A percentile compares a stretch with the other conserved stretches of the same genome.
Conservation (phyloP, 2,329 filamentous ascomycete genomes). For the Gaeumannomyces tritici region DNA sequence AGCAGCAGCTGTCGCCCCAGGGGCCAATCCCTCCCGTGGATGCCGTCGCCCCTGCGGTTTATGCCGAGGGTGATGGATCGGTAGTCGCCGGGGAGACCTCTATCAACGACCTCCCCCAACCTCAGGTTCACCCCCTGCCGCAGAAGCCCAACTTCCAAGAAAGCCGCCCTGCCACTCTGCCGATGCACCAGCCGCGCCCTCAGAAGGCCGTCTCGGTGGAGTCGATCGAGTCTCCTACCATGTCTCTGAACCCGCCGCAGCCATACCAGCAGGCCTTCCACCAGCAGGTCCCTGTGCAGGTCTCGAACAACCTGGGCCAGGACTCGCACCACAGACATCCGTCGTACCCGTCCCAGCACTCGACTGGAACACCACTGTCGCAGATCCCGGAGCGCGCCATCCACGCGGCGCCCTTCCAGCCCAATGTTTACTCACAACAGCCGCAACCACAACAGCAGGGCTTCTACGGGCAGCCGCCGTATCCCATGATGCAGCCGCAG, state of each 20-base stretch:
- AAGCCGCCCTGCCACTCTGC: slow-evolving; percentile 40
- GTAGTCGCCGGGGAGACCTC: slow-evolving; percentile 21
- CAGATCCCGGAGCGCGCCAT: slow-evolving; percentile 90
- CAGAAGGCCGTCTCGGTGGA: slow-evolving; percentile 91
- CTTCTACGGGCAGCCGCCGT: slow-evolving; percentile 15
- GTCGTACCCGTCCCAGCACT: slow-evolving; percentile 59
- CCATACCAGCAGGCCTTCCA: slow-evolving; percentile 68
- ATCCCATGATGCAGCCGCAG: slow-evolving; percentile 5
- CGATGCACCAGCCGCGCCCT: slow-evolving; percentile 91
- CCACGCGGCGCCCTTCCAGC: slow-evolving; percentile 84
- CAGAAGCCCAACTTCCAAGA: slow-evolving; percentile 50
- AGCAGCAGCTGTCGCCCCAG: background rate
- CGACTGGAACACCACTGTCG: slow-evolving; percentile 71
- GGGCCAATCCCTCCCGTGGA: background rate
- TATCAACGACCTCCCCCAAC: slow-evolving; percentile 44
- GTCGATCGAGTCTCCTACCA: slow-evolving; percentile 78
- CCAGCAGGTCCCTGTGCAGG: slow-evolving; percentile 78
- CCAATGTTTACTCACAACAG: slow-evolving; percentile 54
- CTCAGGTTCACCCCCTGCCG: slow-evolving; percentile 48
- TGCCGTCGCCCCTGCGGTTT: background rate
- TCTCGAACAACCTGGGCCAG: slow-evolving; percentile 39
- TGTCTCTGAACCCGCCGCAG: slow-evolving; percentile 34
- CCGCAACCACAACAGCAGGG: slow-evolving; percentile 37
- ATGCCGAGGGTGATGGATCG: background rate
- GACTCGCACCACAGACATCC: slow-evolving; percentile 56